Evolutionary conservation across 1,139 yeast genomes (phyloP).

Genomic region (Geotrichum candidum): DNA sequence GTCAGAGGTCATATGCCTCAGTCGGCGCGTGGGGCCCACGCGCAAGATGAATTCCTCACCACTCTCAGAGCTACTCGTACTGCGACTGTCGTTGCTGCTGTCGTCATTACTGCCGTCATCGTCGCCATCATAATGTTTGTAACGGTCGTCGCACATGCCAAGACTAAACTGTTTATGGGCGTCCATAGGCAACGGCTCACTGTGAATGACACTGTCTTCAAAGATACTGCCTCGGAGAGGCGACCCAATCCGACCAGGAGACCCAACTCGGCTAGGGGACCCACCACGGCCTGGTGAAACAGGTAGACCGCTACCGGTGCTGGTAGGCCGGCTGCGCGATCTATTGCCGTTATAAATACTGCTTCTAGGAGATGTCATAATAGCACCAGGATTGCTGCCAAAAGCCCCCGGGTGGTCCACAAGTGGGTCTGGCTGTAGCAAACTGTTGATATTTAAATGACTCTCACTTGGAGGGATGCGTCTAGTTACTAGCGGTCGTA

Average conservation of each 20-base stretch:
- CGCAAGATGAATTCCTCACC: neutral
- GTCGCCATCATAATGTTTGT: neutral
- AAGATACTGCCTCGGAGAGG: neutral
- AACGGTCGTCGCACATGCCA: neutral
- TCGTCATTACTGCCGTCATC: neutral
- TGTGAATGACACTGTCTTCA: neutral
- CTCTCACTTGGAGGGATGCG: neutral
- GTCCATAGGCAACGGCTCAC: neutral
- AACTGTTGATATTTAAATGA: neutral
- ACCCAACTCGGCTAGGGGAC: neutral
- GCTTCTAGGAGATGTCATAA: neutral
- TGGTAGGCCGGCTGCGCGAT: neutral
- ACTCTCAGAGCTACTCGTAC: neutral
- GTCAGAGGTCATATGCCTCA: neutral
- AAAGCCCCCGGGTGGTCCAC: neutral
- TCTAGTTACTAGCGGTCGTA: neutral
- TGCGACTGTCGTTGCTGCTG: neutral
- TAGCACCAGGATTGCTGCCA: neutral
- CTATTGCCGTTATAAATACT: neutral
- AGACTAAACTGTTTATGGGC: neutral
- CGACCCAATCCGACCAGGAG: neutral
- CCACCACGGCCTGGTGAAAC: neutral
- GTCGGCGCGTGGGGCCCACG: neutral
- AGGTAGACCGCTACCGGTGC: neutral
- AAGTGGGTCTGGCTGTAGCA: neutral